phyloP scores from a whole-genome alignment of 208 protist genomes.

The Trypanosoma vivax region DNA sequence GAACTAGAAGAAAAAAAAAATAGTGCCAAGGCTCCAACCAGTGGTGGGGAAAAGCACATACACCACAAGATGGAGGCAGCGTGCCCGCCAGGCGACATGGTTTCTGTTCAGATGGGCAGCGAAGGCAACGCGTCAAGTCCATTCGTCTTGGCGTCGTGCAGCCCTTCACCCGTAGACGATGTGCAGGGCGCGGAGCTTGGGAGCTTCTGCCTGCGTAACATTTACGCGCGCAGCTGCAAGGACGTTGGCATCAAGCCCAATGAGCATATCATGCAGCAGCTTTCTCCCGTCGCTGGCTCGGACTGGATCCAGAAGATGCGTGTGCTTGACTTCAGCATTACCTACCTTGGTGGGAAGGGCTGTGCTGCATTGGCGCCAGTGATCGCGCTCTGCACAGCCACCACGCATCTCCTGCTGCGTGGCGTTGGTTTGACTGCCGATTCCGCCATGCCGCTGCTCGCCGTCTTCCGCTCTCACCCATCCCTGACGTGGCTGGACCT shows the following conservation, averaged over 20 bases:
- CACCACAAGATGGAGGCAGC: neutral
- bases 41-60: neutral
- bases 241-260: constrained; percentile 10
- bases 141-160: neutral
- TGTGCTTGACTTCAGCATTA: constrained; percentile 13
- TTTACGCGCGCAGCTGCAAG: constrained; percentile 11
- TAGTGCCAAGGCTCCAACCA: neutral
- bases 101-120: neutral
- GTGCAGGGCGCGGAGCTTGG: neutral
- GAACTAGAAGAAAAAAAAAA: neutral
- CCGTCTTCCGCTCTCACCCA: constrained; percentile 9
- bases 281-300: constrained; percentile 5
- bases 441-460: constrained; percentile 22
- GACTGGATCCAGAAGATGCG: constrained; percentile 5
- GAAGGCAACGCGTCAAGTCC: neutral
- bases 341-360: constrained; percentile 25
- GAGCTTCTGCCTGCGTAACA: constrained; percentile 3
- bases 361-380: constrained; percentile 30
- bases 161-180: neutral
- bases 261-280: constrained; percentile 4
- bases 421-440: constrained; percentile 21
- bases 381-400: constrained; percentile 22
- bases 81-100: neutral
- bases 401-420: constrained; percentile 24
- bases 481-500: constrained; percentile 30